Evolutionary conservation across 192 early-diverging fungal genomes (phyloP).

Genomic region (Gorgonomyces haynaldii): DNA sequence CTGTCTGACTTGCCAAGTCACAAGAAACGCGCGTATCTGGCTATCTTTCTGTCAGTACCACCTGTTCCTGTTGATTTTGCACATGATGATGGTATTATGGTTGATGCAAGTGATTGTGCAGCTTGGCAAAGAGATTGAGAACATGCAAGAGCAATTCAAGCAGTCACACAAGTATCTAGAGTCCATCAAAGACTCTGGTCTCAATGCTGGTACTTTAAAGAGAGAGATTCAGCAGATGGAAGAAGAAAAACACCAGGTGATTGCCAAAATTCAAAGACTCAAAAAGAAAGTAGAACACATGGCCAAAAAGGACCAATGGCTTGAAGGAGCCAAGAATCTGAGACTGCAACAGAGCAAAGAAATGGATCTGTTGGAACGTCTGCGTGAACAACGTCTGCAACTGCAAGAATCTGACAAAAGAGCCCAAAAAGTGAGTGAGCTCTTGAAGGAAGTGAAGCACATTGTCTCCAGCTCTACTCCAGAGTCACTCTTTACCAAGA

Average conservation of each 20-base stretch:
- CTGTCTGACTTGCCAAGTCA: constrained; percentile 34
- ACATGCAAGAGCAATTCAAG: constrained; percentile 43
- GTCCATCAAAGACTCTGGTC: constrained; percentile 23
- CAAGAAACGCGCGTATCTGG: constrained; percentile 48
- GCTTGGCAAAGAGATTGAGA: constrained; percentile 28
- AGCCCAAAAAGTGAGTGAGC: constrained; percentile 17
- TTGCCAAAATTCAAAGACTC: constrained; percentile 35
- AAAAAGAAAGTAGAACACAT: constrained; percentile 43
- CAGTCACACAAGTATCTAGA: constrained; percentile 38
- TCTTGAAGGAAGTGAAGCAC: constrained; percentile 31
- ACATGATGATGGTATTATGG: constrained; percentile 34
- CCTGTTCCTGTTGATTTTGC: constrained; percentile 42
- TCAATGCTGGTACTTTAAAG: constrained; percentile 30
- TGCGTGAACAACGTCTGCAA: constrained; percentile 35
- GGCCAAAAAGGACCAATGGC: constrained; percentile 43
- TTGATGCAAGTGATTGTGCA: constrained; percentile 31
- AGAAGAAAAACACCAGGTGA: constrained; percentile 53
- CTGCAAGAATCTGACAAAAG: constrained; percentile 29
- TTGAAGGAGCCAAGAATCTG: constrained; percentile 45
- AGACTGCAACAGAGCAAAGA: constrained; percentile 39
- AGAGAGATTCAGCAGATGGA: constrained; percentile 52
- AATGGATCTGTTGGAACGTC: constrained; percentile 14
- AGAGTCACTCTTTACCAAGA: constrained; percentile 32
- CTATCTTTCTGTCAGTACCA: constrained; percentile 33
- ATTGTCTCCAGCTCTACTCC: constrained; percentile 23